Percentiles rank a stretch among this genome's conserved stretches.
Evolutionary conservation across 306 rosid species (phyloP).

Genomic region (Inga leiocalycina): DNA sequence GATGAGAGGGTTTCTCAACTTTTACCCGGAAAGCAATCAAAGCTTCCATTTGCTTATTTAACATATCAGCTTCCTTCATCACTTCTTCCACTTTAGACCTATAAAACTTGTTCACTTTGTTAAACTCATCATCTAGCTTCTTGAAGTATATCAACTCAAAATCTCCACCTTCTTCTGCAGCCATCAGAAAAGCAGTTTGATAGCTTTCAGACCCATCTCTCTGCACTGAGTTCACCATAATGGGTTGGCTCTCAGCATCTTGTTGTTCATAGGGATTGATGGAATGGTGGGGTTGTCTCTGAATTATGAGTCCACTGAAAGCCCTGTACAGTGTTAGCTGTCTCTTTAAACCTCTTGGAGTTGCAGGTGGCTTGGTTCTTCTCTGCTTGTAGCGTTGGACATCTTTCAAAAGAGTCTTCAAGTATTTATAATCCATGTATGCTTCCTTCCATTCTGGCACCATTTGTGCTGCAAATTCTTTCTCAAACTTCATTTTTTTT

Average conservation of each 20-base stretch:
- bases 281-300: slow-evolving; percentile 26
- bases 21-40: slow-evolving; percentile 66
- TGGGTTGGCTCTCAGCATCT: slow-evolving; percentile 66
- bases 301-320: slow-evolving; percentile 66
- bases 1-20: slow-evolving; percentile 58
- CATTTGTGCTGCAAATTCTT: slow-evolving; percentile 61
- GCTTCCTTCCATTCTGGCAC: slow-evolving; percentile 84
- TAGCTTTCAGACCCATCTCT: slow-evolving; percentile 36
- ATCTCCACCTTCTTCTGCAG: slow-evolving; percentile 65
- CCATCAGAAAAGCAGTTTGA: slow-evolving; percentile 54
- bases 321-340: slow-evolving; percentile 60
- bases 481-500: slow-evolving; percentile 65
- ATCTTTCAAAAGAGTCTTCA: slow-evolving; percentile 57
- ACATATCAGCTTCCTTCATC: slow-evolving; percentile 55
- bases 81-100: slow-evolving; percentile 58
- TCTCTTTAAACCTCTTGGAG: slow-evolving; percentile 41
- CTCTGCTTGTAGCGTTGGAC: slow-evolving; percentile 39
- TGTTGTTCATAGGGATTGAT: not conserved
- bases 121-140: slow-evolving; percentile 61
- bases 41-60: slow-evolving; percentile 75
- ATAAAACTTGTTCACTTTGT: slow-evolving; percentile 64
- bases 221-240: slow-evolving; percentile 44
- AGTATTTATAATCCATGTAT: slow-evolving; percentile 58
- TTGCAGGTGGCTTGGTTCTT: slow-evolving; percentile 28
- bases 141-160: slow-evolving; percentile 57